These are phyloP conservation scores for Cercospora sojina DNA, from an alignment of 2,329 filamentous ascomycete species.

Conservation along the genomic window DNA sequence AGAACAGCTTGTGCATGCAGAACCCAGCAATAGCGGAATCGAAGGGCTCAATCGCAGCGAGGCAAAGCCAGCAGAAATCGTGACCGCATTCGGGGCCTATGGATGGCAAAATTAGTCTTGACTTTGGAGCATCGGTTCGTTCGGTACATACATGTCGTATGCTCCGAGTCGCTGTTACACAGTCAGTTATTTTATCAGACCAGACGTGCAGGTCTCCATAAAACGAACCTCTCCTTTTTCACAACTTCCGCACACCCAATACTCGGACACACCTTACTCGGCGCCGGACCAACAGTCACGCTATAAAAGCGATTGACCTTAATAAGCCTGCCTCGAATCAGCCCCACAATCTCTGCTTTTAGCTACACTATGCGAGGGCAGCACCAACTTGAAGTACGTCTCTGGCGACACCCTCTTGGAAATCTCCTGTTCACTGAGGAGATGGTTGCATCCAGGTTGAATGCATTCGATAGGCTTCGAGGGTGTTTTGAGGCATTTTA, in stretches of 20 bases:
- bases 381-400: not conserved
- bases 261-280: not conserved
- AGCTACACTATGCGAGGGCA: not conserved
- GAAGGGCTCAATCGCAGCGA: not conserved
- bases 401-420: not conserved
- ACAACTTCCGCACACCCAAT: not conserved
- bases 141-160: not conserved
- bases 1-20: not conserved
- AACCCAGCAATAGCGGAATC: not conserved
- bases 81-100: not conserved
- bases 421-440: not conserved
- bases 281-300: not conserved
- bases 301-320: not conserved
- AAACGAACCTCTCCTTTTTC: not conserved
- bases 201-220: not conserved
- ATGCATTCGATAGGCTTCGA: not conserved
- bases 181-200: not conserved
- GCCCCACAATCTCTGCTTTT: not conserved
- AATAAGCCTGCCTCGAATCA: not conserved
- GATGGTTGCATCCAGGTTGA: not conserved
- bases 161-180: not conserved
- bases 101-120: not conserved
- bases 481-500: not conserved
- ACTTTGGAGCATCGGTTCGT: not conserved
- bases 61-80: not conserved